Conservation (phyloP, 176 grass and related monocot species). For the Carex littledalei region DNA sequence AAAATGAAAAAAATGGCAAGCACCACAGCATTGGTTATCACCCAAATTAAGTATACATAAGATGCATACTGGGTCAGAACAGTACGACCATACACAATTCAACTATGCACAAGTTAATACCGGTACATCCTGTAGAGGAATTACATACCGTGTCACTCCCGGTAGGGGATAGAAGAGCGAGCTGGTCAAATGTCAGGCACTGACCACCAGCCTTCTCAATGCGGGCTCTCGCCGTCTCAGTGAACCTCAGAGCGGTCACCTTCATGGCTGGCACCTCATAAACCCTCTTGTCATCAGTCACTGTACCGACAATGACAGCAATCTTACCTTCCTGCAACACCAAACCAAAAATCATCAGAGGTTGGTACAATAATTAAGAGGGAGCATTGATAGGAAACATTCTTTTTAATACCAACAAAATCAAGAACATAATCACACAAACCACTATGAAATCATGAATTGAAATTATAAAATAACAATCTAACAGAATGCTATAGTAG, state of each 20-base stretch:
- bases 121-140: neutral
- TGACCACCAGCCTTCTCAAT: conserved; percentile 64
- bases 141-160: conserved; percentile 60
- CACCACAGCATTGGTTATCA: neutral
- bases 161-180: conserved; percentile 52
- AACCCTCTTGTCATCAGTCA: conserved; percentile 77
- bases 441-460: neutral
- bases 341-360: neutral
- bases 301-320: conserved; percentile 57
- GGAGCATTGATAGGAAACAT: neutral
- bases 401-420: neutral
- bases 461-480: neutral
- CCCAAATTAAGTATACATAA: neutral
- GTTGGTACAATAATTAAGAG: neutral
- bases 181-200: conserved; percentile 77
- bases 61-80: neutral
- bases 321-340: conserved; percentile 49
- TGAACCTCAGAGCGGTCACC: conserved; percentile 78
- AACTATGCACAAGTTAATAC: neutral
- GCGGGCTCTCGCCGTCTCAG: conserved; percentile 63
- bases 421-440: neutral
- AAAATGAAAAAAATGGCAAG: neutral
- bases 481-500: neutral
- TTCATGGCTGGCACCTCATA: conserved; percentile 73
- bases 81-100: neutral